Percentiles rank a stretch among this genome's conserved stretches.
These are phyloP conservation scores for Ustilago cynodontis DNA, from an alignment of 1,284 basidiomycete genomes.

Conservation along the genomic window DNA sequence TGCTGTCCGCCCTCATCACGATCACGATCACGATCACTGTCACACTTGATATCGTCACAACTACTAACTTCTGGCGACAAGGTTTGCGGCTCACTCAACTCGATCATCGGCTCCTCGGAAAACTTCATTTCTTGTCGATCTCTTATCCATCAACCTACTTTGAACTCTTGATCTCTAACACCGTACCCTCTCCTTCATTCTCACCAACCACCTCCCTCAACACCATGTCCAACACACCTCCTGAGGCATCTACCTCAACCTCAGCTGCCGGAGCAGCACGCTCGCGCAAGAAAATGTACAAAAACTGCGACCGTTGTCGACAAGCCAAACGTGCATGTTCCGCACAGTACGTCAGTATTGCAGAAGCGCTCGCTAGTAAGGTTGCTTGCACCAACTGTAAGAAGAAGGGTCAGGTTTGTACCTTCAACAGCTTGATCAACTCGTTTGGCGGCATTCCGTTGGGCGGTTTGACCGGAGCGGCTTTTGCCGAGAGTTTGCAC, in stretches of 20 bases:
- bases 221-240: background rate
- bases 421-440: conserved; percentile 49
- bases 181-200: background rate
- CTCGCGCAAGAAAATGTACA: conserved; percentile 52
- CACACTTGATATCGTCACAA: no score
- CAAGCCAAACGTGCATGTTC: conserved; percentile 43
- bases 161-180: no score
- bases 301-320: conserved; percentile 46
- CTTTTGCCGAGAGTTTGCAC: conserved; percentile 37
- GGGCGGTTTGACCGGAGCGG: conserved; percentile 33
- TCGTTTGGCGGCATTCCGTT: conserved; percentile 46
- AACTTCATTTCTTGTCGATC: background rate
- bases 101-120: background rate
- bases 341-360: conserved; percentile 38
- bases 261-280: background rate
- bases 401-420: conserved; percentile 47
- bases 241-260: background rate
- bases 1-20: background rate
- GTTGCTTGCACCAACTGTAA: conserved; percentile 47
- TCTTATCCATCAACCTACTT: background rate
- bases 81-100: background rate
- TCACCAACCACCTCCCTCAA: background rate
- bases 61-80: background rate
- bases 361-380: conserved; percentile 36
- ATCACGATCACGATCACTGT: background rate